These are phyloP conservation scores for Talaromyces albobiverticillius DNA, from an alignment of 2,329 filamentous ascomycete species.

Conservation along the genomic window DNA sequence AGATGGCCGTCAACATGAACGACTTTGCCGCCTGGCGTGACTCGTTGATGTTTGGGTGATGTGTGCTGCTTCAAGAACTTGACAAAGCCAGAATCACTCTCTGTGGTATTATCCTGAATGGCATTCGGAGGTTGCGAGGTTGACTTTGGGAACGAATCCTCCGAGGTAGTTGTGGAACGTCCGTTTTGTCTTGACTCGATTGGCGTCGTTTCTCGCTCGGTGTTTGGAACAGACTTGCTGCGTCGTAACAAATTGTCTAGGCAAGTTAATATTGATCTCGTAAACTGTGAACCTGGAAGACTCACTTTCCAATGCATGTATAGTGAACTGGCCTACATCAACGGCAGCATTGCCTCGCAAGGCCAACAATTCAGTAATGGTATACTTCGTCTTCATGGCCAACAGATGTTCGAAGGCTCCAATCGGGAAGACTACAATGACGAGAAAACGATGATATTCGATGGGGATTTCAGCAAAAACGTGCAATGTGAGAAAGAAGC, in stretches of 20 bases:
- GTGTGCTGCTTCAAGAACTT: slow-evolving; percentile 47
- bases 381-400: slow-evolving; percentile 31
- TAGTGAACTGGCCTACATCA: slow-evolving; percentile 25
- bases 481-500: neutral
- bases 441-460: neutral
- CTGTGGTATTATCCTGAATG: slow-evolving; percentile 29
- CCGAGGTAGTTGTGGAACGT: slow-evolving; percentile 13
- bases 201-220: slow-evolving; percentile 24
- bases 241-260: slow-evolving; percentile 25
- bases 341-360: slow-evolving; percentile 28
- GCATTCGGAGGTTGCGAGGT: slow-evolving; percentile 32
- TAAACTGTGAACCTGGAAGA: neutral
- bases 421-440: slow-evolving; percentile 10
- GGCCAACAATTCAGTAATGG: slow-evolving; percentile 35
- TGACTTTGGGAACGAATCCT: slow-evolving; percentile 21
- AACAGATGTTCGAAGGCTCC: neutral
- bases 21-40: slow-evolving; percentile 49
- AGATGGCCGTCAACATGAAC: slow-evolving; percentile 42
- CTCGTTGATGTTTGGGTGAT: slow-evolving; percentile 48
- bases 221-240: slow-evolving; percentile 19
- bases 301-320: slow-evolving; percentile 32
- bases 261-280: neutral
- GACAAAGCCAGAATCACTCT: slow-evolving; percentile 43
- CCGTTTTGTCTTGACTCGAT: slow-evolving; percentile 2
- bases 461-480: neutral